Conservation (phyloP, 805 yeast species). For the Saccharomycopsis schoenii region DNA sequence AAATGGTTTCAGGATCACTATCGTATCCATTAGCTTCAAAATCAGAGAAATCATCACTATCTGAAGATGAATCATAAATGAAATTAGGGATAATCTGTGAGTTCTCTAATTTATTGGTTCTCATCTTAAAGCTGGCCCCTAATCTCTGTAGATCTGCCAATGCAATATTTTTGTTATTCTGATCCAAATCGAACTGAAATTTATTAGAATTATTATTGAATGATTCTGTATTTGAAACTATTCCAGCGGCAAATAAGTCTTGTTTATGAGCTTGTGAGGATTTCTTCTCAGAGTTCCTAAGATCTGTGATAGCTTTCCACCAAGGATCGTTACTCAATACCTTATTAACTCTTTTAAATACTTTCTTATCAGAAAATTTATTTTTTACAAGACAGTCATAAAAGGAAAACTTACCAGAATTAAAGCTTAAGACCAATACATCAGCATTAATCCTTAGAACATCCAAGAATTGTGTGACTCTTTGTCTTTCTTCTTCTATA, state of each 20-base stretch:
- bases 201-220: not conserved
- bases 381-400: conserved; percentile 73
- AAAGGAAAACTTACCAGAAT: conserved; percentile 40
- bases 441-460: conserved; percentile 81
- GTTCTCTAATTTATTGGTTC: conserved; percentile 41
- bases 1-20: conserved; percentile 15
- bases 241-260: not conserved
- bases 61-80: conserved; percentile 26
- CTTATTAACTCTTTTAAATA: conserved; percentile 37
- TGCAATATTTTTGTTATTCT: conserved; percentile 6
- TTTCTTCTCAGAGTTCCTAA: conserved; percentile 30
- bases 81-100: conserved; percentile 23
- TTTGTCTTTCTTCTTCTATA: conserved; percentile 52
- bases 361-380: conserved; percentile 20
- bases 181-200: not conserved
- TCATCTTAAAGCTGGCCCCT: conserved; percentile 75
- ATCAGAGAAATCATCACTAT: conserved; percentile 21
- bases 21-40: conserved; percentile 16
- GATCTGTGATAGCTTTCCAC: conserved; percentile 68
- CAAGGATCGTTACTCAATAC: conserved; percentile 59
- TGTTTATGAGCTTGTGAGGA: not conserved
- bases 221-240: not conserved
- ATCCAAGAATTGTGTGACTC: conserved; percentile 55
- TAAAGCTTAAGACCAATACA: conserved; percentile 65
- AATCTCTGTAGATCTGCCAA: conserved; percentile 61